Evolutionary conservation across 768 basidiomycete species (phyloP).

Genomic region (Mycena metata): DNA sequence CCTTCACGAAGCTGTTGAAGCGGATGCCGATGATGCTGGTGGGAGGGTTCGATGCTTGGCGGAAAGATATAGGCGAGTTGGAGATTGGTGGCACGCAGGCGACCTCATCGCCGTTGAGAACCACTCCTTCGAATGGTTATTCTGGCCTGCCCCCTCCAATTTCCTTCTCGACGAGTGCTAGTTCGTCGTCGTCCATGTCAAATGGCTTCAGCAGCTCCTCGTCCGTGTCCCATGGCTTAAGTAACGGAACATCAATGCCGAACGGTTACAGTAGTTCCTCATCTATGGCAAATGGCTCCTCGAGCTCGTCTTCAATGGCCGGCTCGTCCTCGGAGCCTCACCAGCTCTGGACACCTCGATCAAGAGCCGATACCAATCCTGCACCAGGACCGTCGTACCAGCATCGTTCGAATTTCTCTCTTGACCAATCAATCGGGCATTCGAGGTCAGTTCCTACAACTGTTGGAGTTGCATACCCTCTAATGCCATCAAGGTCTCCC

Average conservation of each 20-base stretch:
- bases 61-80: constrained; percentile 63
- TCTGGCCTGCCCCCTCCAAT: constrained; percentile 40
- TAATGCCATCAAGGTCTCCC: constrained; percentile 49
- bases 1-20: constrained; percentile 78
- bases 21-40: constrained; percentile 85
- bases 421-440: constrained; percentile 58
- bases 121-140: constrained; percentile 38
- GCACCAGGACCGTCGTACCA: constrained; percentile 29
- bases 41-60: constrained; percentile 91
- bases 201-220: constrained; percentile 30
- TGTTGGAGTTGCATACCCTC: not conserved
- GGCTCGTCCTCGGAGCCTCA: constrained; percentile 38
- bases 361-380: constrained; percentile 43
- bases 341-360: constrained; percentile 50
- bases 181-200: constrained; percentile 18
- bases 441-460: constrained; percentile 51
- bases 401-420: constrained; percentile 52
- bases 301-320: constrained; percentile 17
- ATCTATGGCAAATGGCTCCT: constrained; percentile 37
- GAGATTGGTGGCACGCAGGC: constrained; percentile 48
- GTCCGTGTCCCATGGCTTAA: constrained; percentile 15
- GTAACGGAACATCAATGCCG: constrained; percentile 10
- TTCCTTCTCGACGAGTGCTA: constrained; percentile 24
- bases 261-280: constrained; percentile 25
- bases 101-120: constrained; percentile 35